Evolutionary conservation across 169 alveolate species (phyloP), one percentile per base, ranked within the genome.

Genomic region (Plasmodium vinckei): DNA sequence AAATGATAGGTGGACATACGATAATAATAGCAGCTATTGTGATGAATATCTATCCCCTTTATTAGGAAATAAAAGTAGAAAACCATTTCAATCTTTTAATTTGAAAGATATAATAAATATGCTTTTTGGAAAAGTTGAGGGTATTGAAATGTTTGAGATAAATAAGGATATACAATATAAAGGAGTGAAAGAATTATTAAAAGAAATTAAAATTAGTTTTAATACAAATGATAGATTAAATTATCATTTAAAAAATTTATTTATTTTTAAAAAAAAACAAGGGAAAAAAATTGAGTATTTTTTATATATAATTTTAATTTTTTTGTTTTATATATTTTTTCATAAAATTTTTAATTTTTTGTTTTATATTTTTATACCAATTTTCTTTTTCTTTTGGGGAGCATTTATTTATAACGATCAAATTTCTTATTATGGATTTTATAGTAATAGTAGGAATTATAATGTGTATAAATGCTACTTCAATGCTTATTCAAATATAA

Each of bases 351-450:
- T 63, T 25, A 75, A 42, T 13, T 46, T 21, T 1, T 12, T 63
- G n/a, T 57, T 75, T 65, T 51, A 63, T n/a, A 23, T 63, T n/a
- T 39, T 75, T 21, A 5, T 63, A 5, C 49, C 71, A 9, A 19
- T 33, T 3, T 33, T 68, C 23, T 23, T 75, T 23, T 10, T 75
- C 9, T 75, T 23, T 56, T n/a, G 17, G 25, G 63, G 15, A 15
- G 57, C 44, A 57, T n/a, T 72, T 61, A 10, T 56, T 9, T 72
- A 72, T 54, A 19, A 72, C 44, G 59, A 72, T 9, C 1, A 57
- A 5, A 7, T 44, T 19, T 33, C 2, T 19, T 39, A 21, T 27
- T 39, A 4, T 23, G 56, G 25, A 15, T 6, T 27, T 67, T 39
- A 25, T 25, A 42, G 27, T 15, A 70, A 49, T 3, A 4, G 0